Evolutionary conservation across 2,329 filamentous ascomycete species (phyloP).

Genomic region (Akanthomyces muscarius): DNA sequence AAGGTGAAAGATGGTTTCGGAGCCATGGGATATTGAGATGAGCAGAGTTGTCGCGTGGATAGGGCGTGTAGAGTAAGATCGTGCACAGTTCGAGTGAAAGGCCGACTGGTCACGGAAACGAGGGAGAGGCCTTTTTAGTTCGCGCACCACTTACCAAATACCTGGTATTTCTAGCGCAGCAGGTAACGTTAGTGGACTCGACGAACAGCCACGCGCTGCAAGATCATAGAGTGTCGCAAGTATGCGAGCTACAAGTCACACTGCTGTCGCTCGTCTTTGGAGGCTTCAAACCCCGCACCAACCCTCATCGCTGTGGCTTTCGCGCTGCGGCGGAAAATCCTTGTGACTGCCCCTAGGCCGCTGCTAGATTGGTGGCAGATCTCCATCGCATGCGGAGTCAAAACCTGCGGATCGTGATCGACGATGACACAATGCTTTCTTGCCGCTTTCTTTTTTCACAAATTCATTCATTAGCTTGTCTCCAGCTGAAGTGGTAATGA

Average conservation of each 20-base stretch:
- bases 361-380: neutral
- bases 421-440: neutral
- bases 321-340: neutral
- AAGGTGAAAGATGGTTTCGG: neutral
- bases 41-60: neutral
- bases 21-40: neutral
- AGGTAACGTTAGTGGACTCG: neutral
- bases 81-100: neutral
- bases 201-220: neutral
- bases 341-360: neutral
- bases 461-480: too few relatives aligned
- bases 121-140: neutral
- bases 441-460: too few relatives aligned
- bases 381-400: neutral
- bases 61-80: neutral
- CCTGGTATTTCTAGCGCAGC: neutral
- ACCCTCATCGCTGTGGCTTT: neutral
- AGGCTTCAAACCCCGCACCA: neutral
- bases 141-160: neutral
- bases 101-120: neutral
- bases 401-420: neutral
- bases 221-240: neutral
- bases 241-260: neutral
- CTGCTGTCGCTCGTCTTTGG: neutral
- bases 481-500: neutral